Evolutionary conservation across 768 basidiomycete species (phyloP).

Genomic region (Agrocybe praecox): DNA sequence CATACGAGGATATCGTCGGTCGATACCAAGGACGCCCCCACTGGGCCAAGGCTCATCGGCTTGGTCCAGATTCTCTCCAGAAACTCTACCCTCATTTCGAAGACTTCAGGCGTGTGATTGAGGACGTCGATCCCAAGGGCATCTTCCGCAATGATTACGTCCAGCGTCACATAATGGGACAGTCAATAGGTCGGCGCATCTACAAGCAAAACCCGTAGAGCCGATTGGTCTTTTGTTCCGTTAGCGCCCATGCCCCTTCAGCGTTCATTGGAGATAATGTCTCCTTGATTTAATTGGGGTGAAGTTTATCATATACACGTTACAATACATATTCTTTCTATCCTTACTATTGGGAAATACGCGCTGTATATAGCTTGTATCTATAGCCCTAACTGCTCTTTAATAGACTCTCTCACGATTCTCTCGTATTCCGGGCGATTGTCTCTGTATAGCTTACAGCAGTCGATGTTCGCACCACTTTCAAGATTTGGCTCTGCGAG

Average conservation of each 20-base stretch:
- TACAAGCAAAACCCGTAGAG: constrained; percentile 36
- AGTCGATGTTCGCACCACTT: constrained; percentile 96
- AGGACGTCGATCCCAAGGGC: constrained; percentile 72
- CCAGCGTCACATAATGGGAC: constrained; percentile 82
- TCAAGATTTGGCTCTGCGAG: constrained; percentile 90
- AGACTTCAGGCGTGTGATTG: constrained; percentile 69
- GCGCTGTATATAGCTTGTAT: background rate
- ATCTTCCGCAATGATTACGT: constrained; percentile 90
- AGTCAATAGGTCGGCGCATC: constrained; percentile 41
- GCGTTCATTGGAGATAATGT: background rate
- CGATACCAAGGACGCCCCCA: constrained; percentile 84
- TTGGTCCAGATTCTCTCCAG: constrained; percentile 65
- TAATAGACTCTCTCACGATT: constrained; percentile 79
- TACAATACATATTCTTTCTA: background rate
- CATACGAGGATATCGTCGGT: constrained; percentile 72
- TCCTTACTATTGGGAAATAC: background rate
- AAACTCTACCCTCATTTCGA: constrained; percentile 80
- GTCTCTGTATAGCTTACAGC: constrained; percentile 95
- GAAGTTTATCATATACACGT: background rate
- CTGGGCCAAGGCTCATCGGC: constrained; percentile 92
- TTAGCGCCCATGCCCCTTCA: too few species aligned
- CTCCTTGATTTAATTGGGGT: background rate
- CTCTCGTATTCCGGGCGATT: constrained; percentile 89
- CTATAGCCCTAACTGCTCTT: constrained; percentile 80
- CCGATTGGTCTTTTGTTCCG: background rate